phyloP scores from a whole-genome alignment of 176 grass and related monocot genomes.

The Hordeum vulgare region MorexV3_pseudomolecules_assembly NC_058520.1:202368498-202368997 shows the following conservation, averaged over 20 bases:
- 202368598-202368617: too few species aligned
- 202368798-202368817: constrained; percentile 21
- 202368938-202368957: not conserved
- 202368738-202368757: constrained; percentile 34
- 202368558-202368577: too few species aligned
- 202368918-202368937: not conserved
- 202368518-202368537: too few species aligned
- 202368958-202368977: not conserved
- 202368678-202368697: constrained; percentile 20
- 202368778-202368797: not conserved
- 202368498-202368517: too few species aligned
- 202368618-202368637: not conserved
- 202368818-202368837: not conserved
- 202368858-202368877: constrained; percentile 56
- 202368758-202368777: not conserved
- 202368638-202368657: constrained; percentile 24
- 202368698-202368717: constrained; percentile 1
- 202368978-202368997: too few species aligned
- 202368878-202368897: constrained; percentile 56
- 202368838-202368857: constrained; percentile 36
- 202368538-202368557: too few species aligned
- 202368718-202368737: constrained; percentile 41
- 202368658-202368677: constrained; percentile 2
- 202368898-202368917: constrained; percentile 60
- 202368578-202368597: too few species aligned